Conservation (phyloP, 768 basidiomycete genomes). For the Exidia glandulosa region DNA sequence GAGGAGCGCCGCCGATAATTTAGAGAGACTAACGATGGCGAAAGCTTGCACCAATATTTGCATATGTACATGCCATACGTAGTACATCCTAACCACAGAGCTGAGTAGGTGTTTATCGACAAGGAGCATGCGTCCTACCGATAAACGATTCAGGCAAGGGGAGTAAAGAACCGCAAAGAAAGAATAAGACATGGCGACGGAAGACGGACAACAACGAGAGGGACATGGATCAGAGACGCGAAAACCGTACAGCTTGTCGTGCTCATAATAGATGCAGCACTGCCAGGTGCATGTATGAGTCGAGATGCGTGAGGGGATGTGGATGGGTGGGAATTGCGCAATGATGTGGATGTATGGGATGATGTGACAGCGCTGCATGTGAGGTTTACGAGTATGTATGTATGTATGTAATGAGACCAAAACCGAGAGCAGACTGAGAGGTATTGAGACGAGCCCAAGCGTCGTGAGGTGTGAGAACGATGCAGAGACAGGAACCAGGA, state of each 20-base stretch:
- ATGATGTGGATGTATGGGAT: background rate
- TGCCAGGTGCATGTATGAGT: background rate
- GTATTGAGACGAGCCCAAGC: background rate
- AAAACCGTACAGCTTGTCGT: too few relatives aligned
- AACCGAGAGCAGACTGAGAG: too few relatives aligned
- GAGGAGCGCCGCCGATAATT: too few relatives aligned
- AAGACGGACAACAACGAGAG: too few relatives aligned
- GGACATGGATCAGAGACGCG: too few relatives aligned
- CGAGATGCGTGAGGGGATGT: background rate
- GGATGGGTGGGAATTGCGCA: background rate
- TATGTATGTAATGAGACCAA: too few relatives aligned
- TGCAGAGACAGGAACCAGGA: background rate
- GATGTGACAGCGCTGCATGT: background rate
- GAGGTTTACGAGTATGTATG: background rate
- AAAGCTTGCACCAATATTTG: background rate
- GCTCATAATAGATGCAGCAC: background rate
- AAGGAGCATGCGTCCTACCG: background rate
- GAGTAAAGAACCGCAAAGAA: background rate
- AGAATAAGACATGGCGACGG: too few relatives aligned
- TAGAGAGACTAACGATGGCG: background rate
- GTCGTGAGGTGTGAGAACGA: background rate
- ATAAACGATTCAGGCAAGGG: background rate
- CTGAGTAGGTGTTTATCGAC: background rate
- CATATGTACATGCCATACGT: background rate
- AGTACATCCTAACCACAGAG: background rate